A percentile compares a stretch with the other conserved stretches of the same genome.
These are phyloP conservation scores for Globisporangium paroecandrum DNA, from an alignment of 352 stramenopile genomes.

Conservation along the genomic window DNA sequence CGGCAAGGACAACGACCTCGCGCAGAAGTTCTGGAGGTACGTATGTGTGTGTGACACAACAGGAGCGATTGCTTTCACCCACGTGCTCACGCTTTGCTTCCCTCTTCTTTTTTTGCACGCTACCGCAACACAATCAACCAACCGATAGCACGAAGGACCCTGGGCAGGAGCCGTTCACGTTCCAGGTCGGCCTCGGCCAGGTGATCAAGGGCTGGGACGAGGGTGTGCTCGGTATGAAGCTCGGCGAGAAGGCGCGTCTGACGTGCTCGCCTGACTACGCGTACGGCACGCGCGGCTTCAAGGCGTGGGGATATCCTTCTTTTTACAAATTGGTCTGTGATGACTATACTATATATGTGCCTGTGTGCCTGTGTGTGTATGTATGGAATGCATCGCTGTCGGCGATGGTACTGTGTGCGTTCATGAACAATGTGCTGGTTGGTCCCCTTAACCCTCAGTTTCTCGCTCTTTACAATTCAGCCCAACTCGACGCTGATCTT, in stretches of 20 bases:
- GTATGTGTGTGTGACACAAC: too few relatives aligned
- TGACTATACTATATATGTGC: too few relatives aligned
- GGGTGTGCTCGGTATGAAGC: slow-evolving; percentile 78
- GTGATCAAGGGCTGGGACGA: slow-evolving; percentile 98
- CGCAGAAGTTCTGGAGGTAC: slow-evolving; percentile 92
- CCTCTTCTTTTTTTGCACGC: too few relatives aligned
- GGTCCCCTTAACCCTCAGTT: slow-evolving; percentile 34
- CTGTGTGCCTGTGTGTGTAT: too few relatives aligned
- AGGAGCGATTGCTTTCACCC: not conserved
- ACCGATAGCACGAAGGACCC: slow-evolving; percentile 88
- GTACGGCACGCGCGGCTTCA: slow-evolving; percentile 91
- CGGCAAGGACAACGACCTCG: slow-evolving; percentile 65
- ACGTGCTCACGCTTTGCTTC: not conserved
- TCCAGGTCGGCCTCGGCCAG: slow-evolving; percentile 88
- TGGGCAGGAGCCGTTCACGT: slow-evolving; percentile 92
- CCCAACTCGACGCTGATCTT: slow-evolving; percentile 90
- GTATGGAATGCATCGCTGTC: too few relatives aligned
- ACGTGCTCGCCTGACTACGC: slow-evolving; percentile 94
- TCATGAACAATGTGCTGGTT: not conserved
- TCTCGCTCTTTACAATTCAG: slow-evolving; percentile 74
- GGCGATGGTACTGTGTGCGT: slow-evolving; percentile 5
- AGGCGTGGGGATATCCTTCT: slow-evolving; percentile 90
- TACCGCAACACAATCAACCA: too few relatives aligned
- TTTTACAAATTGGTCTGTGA: not conserved
- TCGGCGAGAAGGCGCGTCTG: slow-evolving; percentile 90